phyloP scores from a whole-genome alignment of 2,329 filamentous ascomycete species.

The Ceratocystiopsis sp. region DNA sequence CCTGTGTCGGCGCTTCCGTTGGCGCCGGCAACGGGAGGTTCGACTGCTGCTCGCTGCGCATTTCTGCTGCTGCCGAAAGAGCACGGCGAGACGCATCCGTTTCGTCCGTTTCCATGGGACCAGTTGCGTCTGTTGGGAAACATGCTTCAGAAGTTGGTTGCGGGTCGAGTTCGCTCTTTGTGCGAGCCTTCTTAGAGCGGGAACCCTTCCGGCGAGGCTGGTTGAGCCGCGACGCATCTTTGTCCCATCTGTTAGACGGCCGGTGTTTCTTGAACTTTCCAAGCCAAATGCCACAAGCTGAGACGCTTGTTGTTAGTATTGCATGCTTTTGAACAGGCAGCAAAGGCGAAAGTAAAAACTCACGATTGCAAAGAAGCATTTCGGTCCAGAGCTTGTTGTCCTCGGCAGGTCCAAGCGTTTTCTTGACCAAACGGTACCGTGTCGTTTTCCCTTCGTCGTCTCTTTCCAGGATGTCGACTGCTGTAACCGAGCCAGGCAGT shows the following conservation, averaged over 20 bases:
- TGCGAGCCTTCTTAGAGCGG: constrained; percentile 29
- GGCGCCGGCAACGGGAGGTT: too few relatives aligned
- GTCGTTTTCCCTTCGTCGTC: constrained; percentile 45
- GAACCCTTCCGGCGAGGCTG: constrained; percentile 31
- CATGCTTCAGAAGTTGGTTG: constrained; percentile 37
- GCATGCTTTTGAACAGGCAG: too few relatives aligned
- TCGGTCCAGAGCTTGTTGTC: constrained; percentile 53
- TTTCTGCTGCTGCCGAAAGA: too few relatives aligned
- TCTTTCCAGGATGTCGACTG: constrained; percentile 49
- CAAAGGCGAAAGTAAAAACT: constrained; percentile 20
- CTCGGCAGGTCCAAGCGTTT: constrained; percentile 42
- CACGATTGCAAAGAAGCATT: constrained; percentile 73
- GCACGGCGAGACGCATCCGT: too few relatives aligned
- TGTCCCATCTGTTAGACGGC: constrained; percentile 70
- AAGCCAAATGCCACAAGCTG: constrained; percentile 86
- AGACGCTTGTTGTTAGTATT: not conserved
- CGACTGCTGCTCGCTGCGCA: too few relatives aligned
- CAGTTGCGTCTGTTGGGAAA: constrained; percentile 34
- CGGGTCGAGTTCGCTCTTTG: constrained; percentile 27
- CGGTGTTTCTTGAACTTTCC: constrained; percentile 75
- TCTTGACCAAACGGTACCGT: constrained; percentile 63
- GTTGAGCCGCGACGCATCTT: constrained; percentile 33
- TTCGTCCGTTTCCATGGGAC: constrained; percentile 23
- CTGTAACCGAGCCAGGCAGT: constrained; percentile 56
- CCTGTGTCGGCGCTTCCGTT: not conserved